Evolutionary conservation across 2,329 filamentous ascomycete genomes (phyloP).

Genomic region (Cladophialophora bantiana): DNA sequence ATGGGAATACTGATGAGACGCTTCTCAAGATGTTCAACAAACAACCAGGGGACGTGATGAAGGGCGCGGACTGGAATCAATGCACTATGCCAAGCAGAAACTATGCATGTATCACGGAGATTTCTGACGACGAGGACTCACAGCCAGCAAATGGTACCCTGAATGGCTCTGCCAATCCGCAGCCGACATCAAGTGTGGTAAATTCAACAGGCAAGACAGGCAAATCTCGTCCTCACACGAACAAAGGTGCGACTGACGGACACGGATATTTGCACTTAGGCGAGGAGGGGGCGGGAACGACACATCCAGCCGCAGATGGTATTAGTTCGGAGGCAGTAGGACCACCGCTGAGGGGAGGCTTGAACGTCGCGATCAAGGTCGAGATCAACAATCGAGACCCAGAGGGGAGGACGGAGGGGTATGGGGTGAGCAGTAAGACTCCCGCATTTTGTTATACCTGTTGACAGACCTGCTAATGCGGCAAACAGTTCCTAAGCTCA

Average conservation of each 20-base stretch:
- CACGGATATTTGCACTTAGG: constrained; percentile 76
- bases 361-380: constrained; percentile 55
- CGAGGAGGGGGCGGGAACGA: constrained; percentile 78
- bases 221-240: constrained; percentile 31
- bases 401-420: constrained; percentile 54
- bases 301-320: constrained; percentile 72
- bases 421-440: constrained; percentile 56
- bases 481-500: constrained; percentile 32
- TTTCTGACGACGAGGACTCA: constrained; percentile 41
- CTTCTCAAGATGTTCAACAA: constrained; percentile 68
- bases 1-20: constrained; percentile 69
- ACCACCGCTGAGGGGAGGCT: constrained; percentile 50
- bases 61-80: constrained; percentile 76
- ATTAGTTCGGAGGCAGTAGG: constrained; percentile 46
- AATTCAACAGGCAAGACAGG: constrained; percentile 35
- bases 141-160: constrained; percentile 38
- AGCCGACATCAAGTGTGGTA: background rate
- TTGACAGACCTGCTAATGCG: background rate
- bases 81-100: constrained; percentile 81
- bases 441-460: background rate
- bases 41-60: constrained; percentile 63
- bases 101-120: constrained; percentile 68
- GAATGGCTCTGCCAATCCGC: constrained; percentile 26
- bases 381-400: constrained; percentile 55
- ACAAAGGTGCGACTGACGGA: constrained; percentile 61